Evolutionary conservation across 495 filamentous ascomycete genomes (phyloP), one percentile per base, ranked within the genome.

Genomic region (Talaromyces stipitatus): DNA sequence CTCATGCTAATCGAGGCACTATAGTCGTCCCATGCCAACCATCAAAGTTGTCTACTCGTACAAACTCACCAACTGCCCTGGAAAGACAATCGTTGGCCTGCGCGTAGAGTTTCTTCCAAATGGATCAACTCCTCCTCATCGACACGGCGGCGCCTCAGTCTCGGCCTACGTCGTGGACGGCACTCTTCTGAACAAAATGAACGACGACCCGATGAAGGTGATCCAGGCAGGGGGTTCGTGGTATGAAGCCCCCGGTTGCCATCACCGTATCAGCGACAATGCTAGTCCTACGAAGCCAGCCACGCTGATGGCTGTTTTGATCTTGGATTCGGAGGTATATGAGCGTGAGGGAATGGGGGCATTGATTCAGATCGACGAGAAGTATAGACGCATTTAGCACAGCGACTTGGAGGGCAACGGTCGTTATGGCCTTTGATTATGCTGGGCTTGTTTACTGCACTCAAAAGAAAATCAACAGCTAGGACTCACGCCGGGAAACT

Each of bases 171-270:
- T 77, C 1, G 22, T 75, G 14, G 38, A 48, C 10, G 75, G 74
- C 14, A 56, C 61, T 0, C 32, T 66, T 1, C 48, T 69, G 24
- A 76, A 75, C 46, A 71, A 72, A 36, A 78, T 78, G 75, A 77
- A 78, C 54, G 46, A 74, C 32, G 62, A 69, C 8, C 63, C 62
- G 18, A 67, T 69, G 54, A 62, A 60, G 27, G 50, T 62, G 0
- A 61, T 63, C 20, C 11, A 59, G 16, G 24, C 38, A 2, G 73
- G 72, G 1, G 71, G 63, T 7, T 63, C 62, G 14, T 76, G 66
- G 62, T 74, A 67, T 50, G 73, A 78, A 58, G 69, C 71, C 8
- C 75, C 75, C 0, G 73, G 73, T 0, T 78, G 75, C 41, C 72
- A 74, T 43, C 73, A 78, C 58, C 60, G 66, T 24, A 64, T 70